Base-by-base conservation (phyloP, 1,139 yeast genomes). In the Candida smagusa region DNA sequence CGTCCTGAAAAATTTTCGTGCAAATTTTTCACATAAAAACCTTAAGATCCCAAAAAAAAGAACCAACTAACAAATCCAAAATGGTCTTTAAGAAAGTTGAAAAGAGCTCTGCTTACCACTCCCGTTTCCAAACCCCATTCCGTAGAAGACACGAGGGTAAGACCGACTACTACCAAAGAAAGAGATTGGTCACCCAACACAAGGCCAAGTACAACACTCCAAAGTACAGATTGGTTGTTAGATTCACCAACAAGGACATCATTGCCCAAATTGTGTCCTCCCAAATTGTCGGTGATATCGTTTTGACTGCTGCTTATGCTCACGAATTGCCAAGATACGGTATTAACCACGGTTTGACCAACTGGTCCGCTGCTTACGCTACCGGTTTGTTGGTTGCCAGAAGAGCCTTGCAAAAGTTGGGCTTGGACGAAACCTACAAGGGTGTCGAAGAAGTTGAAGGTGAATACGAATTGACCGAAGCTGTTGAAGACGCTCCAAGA, bases 131-230 rank as follows among this genome's bases (percentile, higher is more conserved):
- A 81, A 92, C 98, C 71, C 97, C 97, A 59, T 92, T 89, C 96
- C 89, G 98, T 76, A 89, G 99, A 84, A 88, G 99, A 86, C 89
- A 95, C 72, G 97, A 94, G 78, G 99, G 98, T 79, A 92, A 94
- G 84, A 92, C 99, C 71, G 99, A 92, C 74, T 92, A 90, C 96
- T 92, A 90, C 84, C 97, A 95, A 75, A 92, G 99, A 84, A 92
- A 92, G 95, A 89, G 98, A 81, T 81, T 92, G 71, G 94, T 92
- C 68, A 81, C 97, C 64, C 99, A 92, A 81, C 97, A 90, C 92
- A 92, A 92, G 92, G 96, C 96, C 72, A 92, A 94, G 84, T 92
- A 92, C 95, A 85, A 83, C 85, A 72, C 96, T 68, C 98, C 98
- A 76, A 92, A 92, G 83, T 92, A 90, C 88, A 89, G 99, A 84